These are phyloP conservation scores for Wickerhamiella alocasiicola DNA, from an alignment of 805 yeast species.

Conservation along the genomic window DNA sequence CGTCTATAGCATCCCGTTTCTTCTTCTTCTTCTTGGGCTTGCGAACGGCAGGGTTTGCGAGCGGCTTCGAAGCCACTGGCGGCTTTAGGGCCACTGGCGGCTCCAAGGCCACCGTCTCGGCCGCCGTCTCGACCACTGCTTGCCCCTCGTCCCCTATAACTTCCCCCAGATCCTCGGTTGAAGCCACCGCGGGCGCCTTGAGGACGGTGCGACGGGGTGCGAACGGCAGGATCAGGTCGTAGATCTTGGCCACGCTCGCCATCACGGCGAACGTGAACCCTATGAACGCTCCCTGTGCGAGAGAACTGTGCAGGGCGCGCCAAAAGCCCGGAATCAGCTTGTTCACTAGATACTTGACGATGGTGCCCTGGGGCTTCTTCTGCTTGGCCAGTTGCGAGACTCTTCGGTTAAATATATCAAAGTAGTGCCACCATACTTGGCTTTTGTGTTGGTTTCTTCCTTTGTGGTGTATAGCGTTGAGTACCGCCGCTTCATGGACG, in stretches of 20 bases:
- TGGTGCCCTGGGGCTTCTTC: slow-evolving; percentile 8
- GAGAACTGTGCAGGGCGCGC: slow-evolving; percentile 50
- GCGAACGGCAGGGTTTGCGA: slow-evolving; percentile 12
- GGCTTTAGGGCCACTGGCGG: slow-evolving; percentile 10
- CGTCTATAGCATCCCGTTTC: slow-evolving; percentile 51
- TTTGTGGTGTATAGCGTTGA: slow-evolving; percentile 56
- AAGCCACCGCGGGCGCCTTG: no score
- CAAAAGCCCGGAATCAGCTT: slow-evolving; percentile 38
- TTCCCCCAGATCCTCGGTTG: slow-evolving; percentile 10
- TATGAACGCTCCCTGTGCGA: slow-evolving; percentile 67
- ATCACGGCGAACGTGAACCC: slow-evolving; percentile 58
- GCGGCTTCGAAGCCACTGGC: background rate
- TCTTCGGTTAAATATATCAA: slow-evolving; percentile 49
- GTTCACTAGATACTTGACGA: slow-evolving; percentile 25
- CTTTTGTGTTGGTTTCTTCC: slow-evolving; percentile 65
- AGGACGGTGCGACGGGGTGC: background rate
- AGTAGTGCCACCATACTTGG: slow-evolving; percentile 64
- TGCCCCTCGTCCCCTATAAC: no score
- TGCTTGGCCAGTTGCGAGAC: slow-evolving; percentile 17
- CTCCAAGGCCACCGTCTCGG: background rate
- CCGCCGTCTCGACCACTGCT: no score
- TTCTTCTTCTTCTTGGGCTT: slow-evolving; percentile 22
- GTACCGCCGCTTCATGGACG: slow-evolving; percentile 40
- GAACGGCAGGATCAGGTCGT: slow-evolving; percentile 17
- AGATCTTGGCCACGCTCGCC: slow-evolving; percentile 41